Evolutionary conservation across 2,329 filamentous ascomycete species (phyloP), one percentile per base, ranked within the genome.

Genomic region (Daldinia sp.): DNA sequence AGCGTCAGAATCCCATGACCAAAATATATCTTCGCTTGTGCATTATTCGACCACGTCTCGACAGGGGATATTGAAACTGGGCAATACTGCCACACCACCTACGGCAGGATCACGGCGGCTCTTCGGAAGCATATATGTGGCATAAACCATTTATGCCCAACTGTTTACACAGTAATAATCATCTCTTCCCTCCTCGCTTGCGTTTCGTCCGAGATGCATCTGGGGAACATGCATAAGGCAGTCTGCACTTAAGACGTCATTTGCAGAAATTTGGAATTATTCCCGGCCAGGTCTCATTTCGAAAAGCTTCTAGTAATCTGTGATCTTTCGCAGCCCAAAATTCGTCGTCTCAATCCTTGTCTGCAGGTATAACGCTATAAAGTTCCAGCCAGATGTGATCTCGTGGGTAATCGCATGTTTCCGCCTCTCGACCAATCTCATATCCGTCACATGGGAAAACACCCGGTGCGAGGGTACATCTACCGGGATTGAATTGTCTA

Each of bases 231-330:
- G 29, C 51, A 17, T 37, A 8, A 34, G 41, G 9, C 17, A 39
- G 11, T 50, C 51, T 56, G 27, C 17, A 50, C 34, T 30, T 15
- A 58, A 49, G 59, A 57, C 34, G 59, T 57, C 39, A 50, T 54
- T n/a, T n/a, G 25, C 13, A 5, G 51, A 11, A 27, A 67, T 67
- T 67, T 64, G 58, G 58, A 67, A 67, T 67, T 43, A 25, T 39
- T 11, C n/a, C n/a, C n/a, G 30, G 48, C 30, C 35, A 30, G n/a
- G 41, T 19, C 32, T 21, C 15, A 50, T 21, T 48, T 37, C 32
- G 11, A 52, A 23, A 17, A 15, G 37, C 29, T 51, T 52, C 49
- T 8, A 45, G 9, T 37, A 5, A 25, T 1, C 17, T n/a, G 39
- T 3, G 23, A 19, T 29, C 39, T 3, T 9, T 41, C n/a, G 15